Evolutionary conservation across 2,329 filamentous ascomycete genomes (phyloP).

Genomic region (Xenoacremonium recifei): DNA sequence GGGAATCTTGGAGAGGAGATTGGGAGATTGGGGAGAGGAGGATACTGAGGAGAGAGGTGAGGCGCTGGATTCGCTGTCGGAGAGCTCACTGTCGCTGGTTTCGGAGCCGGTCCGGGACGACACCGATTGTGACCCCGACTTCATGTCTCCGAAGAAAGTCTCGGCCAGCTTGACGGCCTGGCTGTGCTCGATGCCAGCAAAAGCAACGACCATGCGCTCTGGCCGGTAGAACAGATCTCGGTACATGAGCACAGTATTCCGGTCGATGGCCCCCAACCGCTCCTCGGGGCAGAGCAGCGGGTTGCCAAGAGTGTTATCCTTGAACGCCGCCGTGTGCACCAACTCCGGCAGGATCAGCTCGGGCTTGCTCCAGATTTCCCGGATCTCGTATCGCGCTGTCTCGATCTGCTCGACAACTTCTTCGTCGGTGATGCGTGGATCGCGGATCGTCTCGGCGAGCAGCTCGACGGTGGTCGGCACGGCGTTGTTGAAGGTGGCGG

Average conservation of each 20-base stretch:
- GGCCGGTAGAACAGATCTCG: slow-evolving; percentile 81
- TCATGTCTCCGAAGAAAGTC: slow-evolving; percentile 91
- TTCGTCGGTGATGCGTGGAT: slow-evolving; percentile 79
- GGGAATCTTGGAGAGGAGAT: slow-evolving; percentile 77
- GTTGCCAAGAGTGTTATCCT: slow-evolving; percentile 93
- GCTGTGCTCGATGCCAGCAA: slow-evolving; percentile 83
- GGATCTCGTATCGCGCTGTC: slow-evolving; percentile 93
- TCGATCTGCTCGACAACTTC: slow-evolving; percentile 85
- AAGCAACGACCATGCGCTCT: slow-evolving; percentile 90
- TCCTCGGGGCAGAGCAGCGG: slow-evolving; percentile 89
- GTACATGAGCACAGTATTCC: slow-evolving; percentile 73
- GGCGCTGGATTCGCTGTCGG: slow-evolving; percentile 34
- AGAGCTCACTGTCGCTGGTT: slow-evolving; percentile 43
- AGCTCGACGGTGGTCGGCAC: slow-evolving; percentile 80
- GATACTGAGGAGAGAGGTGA: slow-evolving; percentile 33
- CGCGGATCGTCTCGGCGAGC: slow-evolving; percentile 89
- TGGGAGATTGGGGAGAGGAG: slow-evolving; percentile 47
- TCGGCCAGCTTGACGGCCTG: slow-evolving; percentile 78
- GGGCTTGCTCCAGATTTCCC: slow-evolving; percentile 96
- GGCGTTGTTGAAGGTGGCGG: slow-evolving; percentile 92
- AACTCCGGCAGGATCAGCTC: slow-evolving; percentile 94
- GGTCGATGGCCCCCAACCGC: slow-evolving; percentile 71
- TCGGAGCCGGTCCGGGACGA: slow-evolving; percentile 59
- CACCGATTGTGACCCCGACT: slow-evolving; percentile 45
- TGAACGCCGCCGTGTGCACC: slow-evolving; percentile 92